Evolutionary conservation across 2,329 filamentous ascomycete genomes (phyloP).

Genomic region (Zopfia rhizophila): DNA sequence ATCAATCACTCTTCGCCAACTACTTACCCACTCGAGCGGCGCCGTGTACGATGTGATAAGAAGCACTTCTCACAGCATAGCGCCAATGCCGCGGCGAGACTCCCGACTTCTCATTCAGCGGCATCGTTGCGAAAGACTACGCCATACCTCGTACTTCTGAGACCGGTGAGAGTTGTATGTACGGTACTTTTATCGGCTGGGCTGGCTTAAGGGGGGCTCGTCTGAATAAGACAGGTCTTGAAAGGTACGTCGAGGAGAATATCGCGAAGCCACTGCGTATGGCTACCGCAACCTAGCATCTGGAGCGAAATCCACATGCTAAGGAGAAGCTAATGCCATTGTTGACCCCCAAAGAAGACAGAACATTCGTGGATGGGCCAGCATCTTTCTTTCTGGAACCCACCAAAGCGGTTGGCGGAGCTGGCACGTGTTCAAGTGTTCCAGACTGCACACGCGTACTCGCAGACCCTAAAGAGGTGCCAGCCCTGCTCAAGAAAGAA

Average conservation of each 20-base stretch:
- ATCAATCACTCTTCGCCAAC: slow-evolving; percentile 42
- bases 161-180: slow-evolving; percentile 60
- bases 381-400: slow-evolving; percentile 23
- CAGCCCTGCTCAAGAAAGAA: slow-evolving; percentile 26
- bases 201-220: slow-evolving; percentile 57
- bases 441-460: slow-evolving; percentile 37
- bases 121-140: slow-evolving; percentile 45
- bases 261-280: slow-evolving; percentile 57
- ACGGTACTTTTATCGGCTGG: slow-evolving; percentile 62
- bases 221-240: slow-evolving; percentile 51
- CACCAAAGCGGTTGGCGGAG: slow-evolving; percentile 29
- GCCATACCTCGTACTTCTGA: slow-evolving; percentile 37
- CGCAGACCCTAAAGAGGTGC: slow-evolving; percentile 28
- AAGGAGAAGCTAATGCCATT: slow-evolving; percentile 30
- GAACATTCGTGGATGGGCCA: slow-evolving; percentile 23
- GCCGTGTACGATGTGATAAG: slow-evolving; percentile 55
- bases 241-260: slow-evolving; percentile 55
- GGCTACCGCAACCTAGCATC: slow-evolving; percentile 33
- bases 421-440: slow-evolving; percentile 31
- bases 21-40: slow-evolving; percentile 63
- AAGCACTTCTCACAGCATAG: slow-evolving; percentile 57
- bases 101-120: slow-evolving; percentile 10
- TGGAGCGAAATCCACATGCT: slow-evolving; percentile 25
- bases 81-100: slow-evolving; percentile 42
- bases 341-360: slow-evolving; percentile 28